Evolutionary conservation across 2,329 filamentous ascomycete species (phyloP).

Genomic region (Botrytis sinoallii): DNA sequence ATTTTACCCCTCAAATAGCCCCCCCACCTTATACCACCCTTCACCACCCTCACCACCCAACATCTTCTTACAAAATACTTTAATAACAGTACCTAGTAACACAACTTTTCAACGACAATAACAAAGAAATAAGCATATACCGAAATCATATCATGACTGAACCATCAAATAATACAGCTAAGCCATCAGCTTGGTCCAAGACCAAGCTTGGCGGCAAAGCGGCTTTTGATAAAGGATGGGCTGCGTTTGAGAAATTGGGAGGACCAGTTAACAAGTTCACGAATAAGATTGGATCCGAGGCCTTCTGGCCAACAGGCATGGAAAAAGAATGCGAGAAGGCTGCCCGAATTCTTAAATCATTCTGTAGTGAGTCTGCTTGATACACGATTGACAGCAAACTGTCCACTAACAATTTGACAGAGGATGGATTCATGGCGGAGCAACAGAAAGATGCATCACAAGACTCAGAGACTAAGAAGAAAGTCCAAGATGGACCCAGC

Average conservation of each 20-base stretch:
- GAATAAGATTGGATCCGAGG: slow-evolving; percentile 77
- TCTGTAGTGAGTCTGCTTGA: slow-evolving; percentile 68
- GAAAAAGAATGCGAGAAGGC: slow-evolving; percentile 92
- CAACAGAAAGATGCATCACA: slow-evolving; percentile 11
- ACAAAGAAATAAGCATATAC: not conserved
- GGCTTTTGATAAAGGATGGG: slow-evolving; percentile 22
- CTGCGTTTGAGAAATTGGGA: slow-evolving; percentile 41
- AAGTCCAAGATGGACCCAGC: slow-evolving; percentile 43
- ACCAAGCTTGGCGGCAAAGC: slow-evolving; percentile 19
- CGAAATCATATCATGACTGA: not conserved
- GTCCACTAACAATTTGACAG: slow-evolving; percentile 36
- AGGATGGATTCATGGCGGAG: slow-evolving; percentile 62
- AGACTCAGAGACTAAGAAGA: slow-evolving; percentile 42
- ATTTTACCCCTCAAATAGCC: not conserved
- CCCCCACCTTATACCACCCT: not conserved
- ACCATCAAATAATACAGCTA: not conserved
- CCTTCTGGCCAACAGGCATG: slow-evolving; percentile 80
- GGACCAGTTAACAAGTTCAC: slow-evolving; percentile 76
- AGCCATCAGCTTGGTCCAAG: slow-evolving; percentile 15
- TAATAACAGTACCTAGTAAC: not conserved
- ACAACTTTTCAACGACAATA: not conserved
- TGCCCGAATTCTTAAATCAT: slow-evolving; percentile 82
- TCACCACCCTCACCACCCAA: not conserved
- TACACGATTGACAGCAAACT: slow-evolving; percentile 18
- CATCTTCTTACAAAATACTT: not conserved